Conservation (phyloP, 1,284 basidiomycete species). For the Exobasidium cylindrosporum region DNA sequence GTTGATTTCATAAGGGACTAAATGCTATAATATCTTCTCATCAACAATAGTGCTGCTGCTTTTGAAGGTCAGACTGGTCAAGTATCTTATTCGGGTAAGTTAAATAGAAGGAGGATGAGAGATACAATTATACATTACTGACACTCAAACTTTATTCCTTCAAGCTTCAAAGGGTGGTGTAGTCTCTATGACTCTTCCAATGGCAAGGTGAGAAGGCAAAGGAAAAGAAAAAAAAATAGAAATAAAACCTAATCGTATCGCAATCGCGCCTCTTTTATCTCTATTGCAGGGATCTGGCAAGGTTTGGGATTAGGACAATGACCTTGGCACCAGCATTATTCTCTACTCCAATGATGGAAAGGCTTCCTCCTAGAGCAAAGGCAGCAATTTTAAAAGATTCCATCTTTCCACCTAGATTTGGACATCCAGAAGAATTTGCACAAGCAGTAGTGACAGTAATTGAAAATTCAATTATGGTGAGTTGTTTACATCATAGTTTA, state of each 20-base stretch:
- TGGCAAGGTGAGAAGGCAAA: slow-evolving; percentile 38
- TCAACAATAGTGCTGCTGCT: slow-evolving; percentile 50
- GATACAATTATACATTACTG: neutral
- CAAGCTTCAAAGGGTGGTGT: slow-evolving; percentile 49
- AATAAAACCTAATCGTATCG: too few species aligned
- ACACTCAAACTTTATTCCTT: neutral
- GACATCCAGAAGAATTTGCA: slow-evolving; percentile 49
- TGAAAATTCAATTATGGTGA: slow-evolving; percentile 50
- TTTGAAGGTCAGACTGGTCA: slow-evolving; percentile 56
- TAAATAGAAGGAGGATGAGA: neutral
- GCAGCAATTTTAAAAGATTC: slow-evolving; percentile 21
- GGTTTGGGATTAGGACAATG: slow-evolving; percentile 48
- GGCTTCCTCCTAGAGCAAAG: slow-evolving; percentile 30
- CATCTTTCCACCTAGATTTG: slow-evolving; percentile 42
- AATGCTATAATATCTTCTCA: too few species aligned
- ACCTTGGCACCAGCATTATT: slow-evolving; percentile 32
- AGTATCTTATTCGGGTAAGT: slow-evolving; percentile 46
- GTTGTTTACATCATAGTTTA: slow-evolving; percentile 12
- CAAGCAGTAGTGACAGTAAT: slow-evolving; percentile 42
- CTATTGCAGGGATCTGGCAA: slow-evolving; percentile 52
- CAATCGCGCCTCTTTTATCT: too few species aligned
- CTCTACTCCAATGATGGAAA: slow-evolving; percentile 53
- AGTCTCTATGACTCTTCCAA: slow-evolving; percentile 49
- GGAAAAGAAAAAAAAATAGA: too few species aligned
- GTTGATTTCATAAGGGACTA: too few species aligned